Base-by-base conservation (phyloP, 2,329 filamentous ascomycete species). In the Colletotrichum falcatum region DNA sequence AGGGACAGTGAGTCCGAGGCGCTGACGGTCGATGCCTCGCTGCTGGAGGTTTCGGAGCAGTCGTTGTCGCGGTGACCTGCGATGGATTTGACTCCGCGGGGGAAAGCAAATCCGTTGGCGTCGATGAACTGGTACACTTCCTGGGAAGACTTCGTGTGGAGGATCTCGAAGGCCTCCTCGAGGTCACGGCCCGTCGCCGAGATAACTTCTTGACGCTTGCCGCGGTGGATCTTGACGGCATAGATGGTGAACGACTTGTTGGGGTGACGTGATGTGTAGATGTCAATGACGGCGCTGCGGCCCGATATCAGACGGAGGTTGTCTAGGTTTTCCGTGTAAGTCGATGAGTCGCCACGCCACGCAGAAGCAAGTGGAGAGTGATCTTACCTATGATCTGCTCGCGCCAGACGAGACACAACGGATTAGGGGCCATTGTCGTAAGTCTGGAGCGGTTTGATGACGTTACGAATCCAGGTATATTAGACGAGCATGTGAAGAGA, bases 191-290 rank as follows among this genome's bases (percentile, higher is more conserved):
- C 79, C 1, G 77, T 73, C 26, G 78, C 80, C n/a, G 78, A 78
- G 12, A 83, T 73, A 18, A 80, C 70, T 23, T 74, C 76, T 48
- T 71, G 82, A 76, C 93, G 94, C 84, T 94, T 94, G 37, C 92
- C 92, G 79, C 95, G 93, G 80, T 95, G 91, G 67, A 92, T 90
- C 80, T 91, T 91, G 61, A 90, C 87, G 37, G 96, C 91, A 4
- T 93, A 92, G 77, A 96, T 95, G 26, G 65, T 70, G 39, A 61
- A 71, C 9, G 65, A 48, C 48, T 65, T 70, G n/a, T 65, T 61
- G 16, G 69, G 69, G 35, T 69, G 59, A 26, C 66, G 60, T 30
- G 69, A 54, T 6, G 69, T 70, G 35, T 64, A 64, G 33, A 71
- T 65, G 48, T 71, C 69, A 28, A 71, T 53, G 33, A 48, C 33